Base-by-base conservation (phyloP, 2,329 filamentous ascomycete species). In the Colletotrichum somersetense region DNA sequence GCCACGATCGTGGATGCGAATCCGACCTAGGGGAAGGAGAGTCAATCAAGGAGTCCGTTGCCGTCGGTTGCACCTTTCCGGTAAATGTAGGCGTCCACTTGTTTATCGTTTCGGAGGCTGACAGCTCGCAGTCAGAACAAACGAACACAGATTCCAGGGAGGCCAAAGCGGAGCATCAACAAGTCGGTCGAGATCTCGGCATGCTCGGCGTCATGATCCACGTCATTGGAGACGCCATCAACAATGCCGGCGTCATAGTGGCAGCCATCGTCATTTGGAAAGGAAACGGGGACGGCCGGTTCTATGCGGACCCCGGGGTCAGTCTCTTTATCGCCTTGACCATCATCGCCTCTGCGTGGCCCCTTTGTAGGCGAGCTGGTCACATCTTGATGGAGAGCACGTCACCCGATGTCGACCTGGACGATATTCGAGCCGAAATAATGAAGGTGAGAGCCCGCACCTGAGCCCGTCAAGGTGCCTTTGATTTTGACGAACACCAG, bases 211-310 rank as follows among this genome's bases (percentile, higher is more conserved):
- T 93, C 1, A 77, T 95, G 14, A 81, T 93, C 18, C 93, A 95
- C 76, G 88, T 95, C 35, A 77, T 93, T 3, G 91, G 92, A 42
- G 93, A 95, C 76, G 91, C 91, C 6, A 85, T 92, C 74, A 95
- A 94, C 81, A 95, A 95, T 75, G 79, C 94, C 14, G 92, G 92
- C 12, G 92, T 95, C 71, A 93, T 94, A 61, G 83, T 91, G 46
- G 88, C 92, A 0, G 91, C 91, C 0, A 77, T 91, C 2, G 84
- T 93, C 42, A 92, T 95, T 78, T 94, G 91, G 92, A 83, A 90
- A 68, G 84, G 87, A 0, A 78, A 85, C 40, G 89, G 87, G 40
- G 83, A 87, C 1, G 84, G 80, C 4, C 85, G 91, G 44, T 93
- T 88, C 82, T 95, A 94, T 75, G 91, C 91, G 6, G 93, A 95